phyloP scores from a whole-genome alignment of 2,329 filamentous ascomycete genomes.

The Fusarium agapanthi region DNA sequence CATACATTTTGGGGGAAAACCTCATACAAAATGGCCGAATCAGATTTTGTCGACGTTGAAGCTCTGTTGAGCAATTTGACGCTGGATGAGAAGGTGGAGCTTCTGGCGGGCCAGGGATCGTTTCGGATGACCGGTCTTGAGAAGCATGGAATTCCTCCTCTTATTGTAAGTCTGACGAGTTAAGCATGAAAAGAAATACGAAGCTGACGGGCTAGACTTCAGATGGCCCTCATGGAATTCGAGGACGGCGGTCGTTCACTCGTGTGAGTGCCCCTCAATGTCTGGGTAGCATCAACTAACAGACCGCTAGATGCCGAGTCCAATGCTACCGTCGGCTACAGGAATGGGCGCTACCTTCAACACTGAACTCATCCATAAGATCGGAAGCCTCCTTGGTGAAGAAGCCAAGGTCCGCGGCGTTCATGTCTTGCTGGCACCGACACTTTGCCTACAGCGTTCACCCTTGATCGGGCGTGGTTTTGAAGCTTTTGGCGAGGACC shows the following conservation, averaged over 20 bases:
- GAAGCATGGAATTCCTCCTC: slow-evolving; percentile 17
- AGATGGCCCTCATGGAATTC: slow-evolving; percentile 38
- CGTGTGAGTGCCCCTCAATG: slow-evolving; percentile 1
- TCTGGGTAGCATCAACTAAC: neutral
- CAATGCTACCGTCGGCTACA: slow-evolving; percentile 42
- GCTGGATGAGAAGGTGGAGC: slow-evolving; percentile 33
- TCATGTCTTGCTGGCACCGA: slow-evolving; percentile 62
- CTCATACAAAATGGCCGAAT: neutral
- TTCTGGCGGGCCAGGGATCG: slow-evolving; percentile 35
- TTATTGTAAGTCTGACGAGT: slow-evolving; percentile 17
- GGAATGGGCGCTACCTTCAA: slow-evolving; percentile 70
- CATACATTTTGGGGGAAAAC: no score
- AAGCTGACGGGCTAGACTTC: slow-evolving; percentile 23
- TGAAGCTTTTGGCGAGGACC: slow-evolving; percentile 53
- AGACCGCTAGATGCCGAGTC: slow-evolving; percentile 50
- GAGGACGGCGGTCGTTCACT: slow-evolving; percentile 33
- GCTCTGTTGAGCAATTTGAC: slow-evolving; percentile 22
- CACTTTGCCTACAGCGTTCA: slow-evolving; percentile 53
- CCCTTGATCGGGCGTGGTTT: slow-evolving; percentile 54
- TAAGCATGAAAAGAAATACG: accelerated
- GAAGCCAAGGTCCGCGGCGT: slow-evolving; percentile 66
- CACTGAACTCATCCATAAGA: slow-evolving; percentile 61
- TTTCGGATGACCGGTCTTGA: slow-evolving; percentile 31
- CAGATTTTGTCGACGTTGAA: slow-evolving; percentile 15
- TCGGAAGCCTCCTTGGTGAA: slow-evolving; percentile 66